Base-by-base conservation (phyloP, 805 yeast genomes). In the Wickerhamiella qilinensis region DNA sequence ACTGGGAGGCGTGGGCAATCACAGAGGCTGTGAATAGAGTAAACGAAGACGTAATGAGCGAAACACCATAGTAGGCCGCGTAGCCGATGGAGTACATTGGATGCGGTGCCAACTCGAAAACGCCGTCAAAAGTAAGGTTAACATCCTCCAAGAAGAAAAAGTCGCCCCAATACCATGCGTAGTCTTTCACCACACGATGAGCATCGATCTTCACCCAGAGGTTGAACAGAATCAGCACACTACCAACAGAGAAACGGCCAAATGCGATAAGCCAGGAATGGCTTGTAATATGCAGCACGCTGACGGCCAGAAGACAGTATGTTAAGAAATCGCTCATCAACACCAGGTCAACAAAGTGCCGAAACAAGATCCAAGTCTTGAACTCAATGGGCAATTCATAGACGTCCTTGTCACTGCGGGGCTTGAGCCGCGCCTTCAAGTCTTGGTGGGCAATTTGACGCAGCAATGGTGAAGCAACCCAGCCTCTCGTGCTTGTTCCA, bases 131-230 rank as follows among this genome's bases (percentile, higher is more conserved):
- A 22, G 81, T 77, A 49, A 82, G 66, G 42, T 77, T 77, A 32
- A 66, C 58, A 40, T 72, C 74, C 53, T 79, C 80, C 39, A 84
- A 63, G 60, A 82, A 82, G 67, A 82, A 82, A 60, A 82, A 82
- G 58, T 83, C 94, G 20, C 94, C 94, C 94, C 94, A 82, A 57
- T 82, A 82, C 94, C 94, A 82, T 9, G 94, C 94, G 54, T 75
- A 82, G 53, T 82, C 94, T 55, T 82, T 81, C 42, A 82, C 85
- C 16, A 82, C 85, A 46, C 85, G 69, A 55, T 82, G 94, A 25
- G 93, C 93, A 55, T 83, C 86, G 19, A 81, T 60, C 55, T 82
- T 82, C 35, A 82, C 93, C 85, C 91, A 78, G 21, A 78, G 63
- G 52, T 82, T 82, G 62, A 83, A 79, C 16, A 78, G 42, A 43